Percentiles rank a stretch among this genome's conserved stretches.
Evolutionary conservation across 2,329 filamentous ascomycete species (phyloP).

Genomic region (Thyridium curvatum): DNA sequence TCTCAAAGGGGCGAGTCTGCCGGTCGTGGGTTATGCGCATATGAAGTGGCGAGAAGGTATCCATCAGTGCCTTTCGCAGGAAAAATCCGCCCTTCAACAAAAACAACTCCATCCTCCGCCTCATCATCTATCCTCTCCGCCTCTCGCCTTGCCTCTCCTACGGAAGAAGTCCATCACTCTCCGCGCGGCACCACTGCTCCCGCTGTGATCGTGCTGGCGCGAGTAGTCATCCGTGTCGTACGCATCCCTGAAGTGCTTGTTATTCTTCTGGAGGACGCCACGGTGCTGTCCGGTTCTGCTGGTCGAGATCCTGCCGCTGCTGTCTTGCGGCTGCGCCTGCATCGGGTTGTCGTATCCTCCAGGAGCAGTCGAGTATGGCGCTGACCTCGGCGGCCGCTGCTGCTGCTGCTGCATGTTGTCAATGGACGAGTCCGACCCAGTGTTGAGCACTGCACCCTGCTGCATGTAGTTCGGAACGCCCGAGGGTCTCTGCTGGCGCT

Average conservation of each 20-base stretch:
- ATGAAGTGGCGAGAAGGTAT: too few relatives aligned
- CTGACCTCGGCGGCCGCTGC: conserved; percentile 33
- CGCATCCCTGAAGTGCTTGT: conserved; percentile 78
- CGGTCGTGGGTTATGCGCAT: too few relatives aligned
- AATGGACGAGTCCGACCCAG: conserved; percentile 48
- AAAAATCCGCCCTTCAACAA: too few relatives aligned
- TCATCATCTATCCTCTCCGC: conserved; percentile 47
- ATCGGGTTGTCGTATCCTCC: conserved; percentile 30
- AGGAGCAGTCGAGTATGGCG: conserved; percentile 29
- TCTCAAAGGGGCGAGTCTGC: too few relatives aligned
- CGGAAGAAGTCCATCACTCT: conserved; percentile 99
- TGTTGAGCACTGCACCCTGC: conserved; percentile 39
- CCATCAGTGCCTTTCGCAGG: too few relatives aligned
- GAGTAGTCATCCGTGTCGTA: conserved; percentile 70
- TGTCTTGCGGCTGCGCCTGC: conserved; percentile 30
- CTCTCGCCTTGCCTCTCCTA: conserved; percentile 71
- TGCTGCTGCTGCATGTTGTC: conserved; percentile 34
- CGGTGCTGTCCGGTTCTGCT: conserved; percentile 29
- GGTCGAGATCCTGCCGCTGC: conserved; percentile 3
- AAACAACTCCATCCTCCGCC: background rate
- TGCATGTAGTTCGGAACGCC: conserved; percentile 41
- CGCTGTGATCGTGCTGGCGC: conserved; percentile 58
- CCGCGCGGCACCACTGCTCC: conserved; percentile 80
- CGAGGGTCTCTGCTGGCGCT: conserved; percentile 23
- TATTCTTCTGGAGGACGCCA: conserved; percentile 69